Evolutionary conservation across 2,329 filamentous ascomycete species (phyloP).

Genomic region (Atkinsonella texensis): DNA sequence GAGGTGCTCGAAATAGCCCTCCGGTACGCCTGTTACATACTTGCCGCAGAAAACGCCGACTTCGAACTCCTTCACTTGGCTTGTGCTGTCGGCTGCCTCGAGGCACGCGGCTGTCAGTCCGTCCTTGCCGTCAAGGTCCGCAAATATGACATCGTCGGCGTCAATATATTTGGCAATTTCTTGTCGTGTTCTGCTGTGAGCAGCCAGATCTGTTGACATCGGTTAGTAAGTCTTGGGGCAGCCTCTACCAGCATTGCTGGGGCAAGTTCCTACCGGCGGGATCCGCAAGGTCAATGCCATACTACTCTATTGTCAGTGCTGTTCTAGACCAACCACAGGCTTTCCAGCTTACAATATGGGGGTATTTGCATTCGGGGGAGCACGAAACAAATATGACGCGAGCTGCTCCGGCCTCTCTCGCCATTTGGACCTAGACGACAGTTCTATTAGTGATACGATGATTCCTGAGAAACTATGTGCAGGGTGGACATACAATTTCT

Average conservation of each 20-base stretch:
- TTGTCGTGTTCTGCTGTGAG: constrained; percentile 25
- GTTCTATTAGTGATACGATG: neutral
- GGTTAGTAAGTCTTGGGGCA: neutral
- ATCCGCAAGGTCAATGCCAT: constrained; percentile 36
- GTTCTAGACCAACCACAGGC: neutral
- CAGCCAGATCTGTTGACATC: constrained; percentile 24
- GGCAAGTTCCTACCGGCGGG: constrained; percentile 11
- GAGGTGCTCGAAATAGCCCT: constrained; percentile 73
- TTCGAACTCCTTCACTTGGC: constrained; percentile 56
- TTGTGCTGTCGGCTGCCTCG: constrained; percentile 46
- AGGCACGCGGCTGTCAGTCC: constrained; percentile 63
- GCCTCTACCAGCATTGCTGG: too few species aligned
- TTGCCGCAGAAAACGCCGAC: constrained; percentile 84
- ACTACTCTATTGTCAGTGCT: constrained; percentile 12
- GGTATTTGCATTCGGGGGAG: constrained; percentile 69
- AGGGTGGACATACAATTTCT: constrained; percentile 12
- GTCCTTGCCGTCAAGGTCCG: constrained; percentile 46
- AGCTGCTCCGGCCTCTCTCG: constrained; percentile 67
- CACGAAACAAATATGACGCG: constrained; percentile 78
- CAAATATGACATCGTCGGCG: constrained; percentile 19
- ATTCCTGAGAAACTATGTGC: neutral
- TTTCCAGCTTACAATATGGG: constrained; percentile 62
- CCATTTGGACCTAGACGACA: constrained; percentile 44
- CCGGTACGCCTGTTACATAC: constrained; percentile 70
- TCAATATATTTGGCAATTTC: constrained; percentile 21